These are phyloP conservation scores for Citrus hindsii DNA, from an alignment of 345 rosid genomes.

Conservation along the genomic window DNA sequence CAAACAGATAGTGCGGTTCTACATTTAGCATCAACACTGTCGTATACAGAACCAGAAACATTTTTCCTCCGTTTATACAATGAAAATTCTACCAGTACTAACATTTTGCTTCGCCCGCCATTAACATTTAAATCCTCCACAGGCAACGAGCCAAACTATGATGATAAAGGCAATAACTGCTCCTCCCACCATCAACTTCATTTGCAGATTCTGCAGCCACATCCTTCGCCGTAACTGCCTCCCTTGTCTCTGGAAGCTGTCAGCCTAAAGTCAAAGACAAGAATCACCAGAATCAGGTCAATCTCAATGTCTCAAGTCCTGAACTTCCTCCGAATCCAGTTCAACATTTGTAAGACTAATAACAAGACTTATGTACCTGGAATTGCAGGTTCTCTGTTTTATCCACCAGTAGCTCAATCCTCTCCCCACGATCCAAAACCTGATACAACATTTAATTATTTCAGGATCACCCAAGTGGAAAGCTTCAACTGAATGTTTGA, in stretches of 20 bases:
- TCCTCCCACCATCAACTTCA: constrained; percentile 86
- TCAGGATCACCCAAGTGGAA: not conserved
- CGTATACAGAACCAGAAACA: not conserved
- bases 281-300: not conserved
- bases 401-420: constrained; percentile 88
- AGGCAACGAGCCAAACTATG: constrained; percentile 66
- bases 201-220: constrained; percentile 89
- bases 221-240: constrained; percentile 88
- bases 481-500: not conserved
- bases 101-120: too few species aligned
- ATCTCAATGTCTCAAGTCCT: not conserved
- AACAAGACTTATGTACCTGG: constrained; percentile 42
- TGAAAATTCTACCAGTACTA: not conserved
- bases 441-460: constrained; percentile 11
- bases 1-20: not conserved
- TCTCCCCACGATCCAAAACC: constrained; percentile 98
- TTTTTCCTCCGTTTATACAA: not conserved
- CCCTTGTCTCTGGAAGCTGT: constrained; percentile 97
- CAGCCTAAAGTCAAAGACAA: constrained; percentile 48
- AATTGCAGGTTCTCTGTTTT: constrained; percentile 88
- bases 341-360: not conserved
- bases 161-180: constrained; percentile 47
- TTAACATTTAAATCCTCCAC: constrained; percentile 75
- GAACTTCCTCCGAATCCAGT: not conserved
- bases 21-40: not conserved